Evolutionary conservation across 2,329 filamentous ascomycete species (phyloP).

Genomic region (Pseudocercospora musae): DNA sequence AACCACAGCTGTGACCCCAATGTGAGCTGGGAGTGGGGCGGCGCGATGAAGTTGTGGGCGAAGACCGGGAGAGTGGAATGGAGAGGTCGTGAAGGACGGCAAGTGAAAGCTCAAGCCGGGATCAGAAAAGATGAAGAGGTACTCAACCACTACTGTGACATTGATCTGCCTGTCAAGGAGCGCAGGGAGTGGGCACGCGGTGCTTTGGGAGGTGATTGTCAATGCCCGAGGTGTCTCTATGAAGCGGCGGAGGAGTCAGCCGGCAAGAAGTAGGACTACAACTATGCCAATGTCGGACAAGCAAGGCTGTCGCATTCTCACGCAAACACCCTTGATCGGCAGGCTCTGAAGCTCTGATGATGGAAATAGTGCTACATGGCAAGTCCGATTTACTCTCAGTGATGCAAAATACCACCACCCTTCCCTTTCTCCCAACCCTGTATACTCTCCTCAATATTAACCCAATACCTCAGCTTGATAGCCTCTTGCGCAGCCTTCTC

Average conservation of each 20-base stretch:
- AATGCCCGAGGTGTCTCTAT: constrained; percentile 76
- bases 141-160: constrained; percentile 90
- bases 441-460: constrained; percentile 77
- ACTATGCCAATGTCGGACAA: background rate
- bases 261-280: background rate
- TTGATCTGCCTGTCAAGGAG: constrained; percentile 71
- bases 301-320: background rate
- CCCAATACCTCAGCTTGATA: constrained; percentile 82
- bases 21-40: constrained; percentile 90
- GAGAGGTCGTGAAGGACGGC: constrained; percentile 33
- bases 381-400: constrained; percentile 14
- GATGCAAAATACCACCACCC: constrained; percentile 35
- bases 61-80: constrained; percentile 57
- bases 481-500: constrained; percentile 67
- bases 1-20: constrained; percentile 97
- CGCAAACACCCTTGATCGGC: background rate
- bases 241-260: constrained; percentile 45
- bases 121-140: constrained; percentile 80
- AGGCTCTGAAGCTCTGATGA: background rate
- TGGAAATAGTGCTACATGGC: background rate
- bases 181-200: constrained; percentile 86
- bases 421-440: constrained; percentile 80
- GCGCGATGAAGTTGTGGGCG: constrained; percentile 68
- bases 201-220: constrained; percentile 82
- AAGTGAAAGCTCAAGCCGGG: constrained; percentile 42